These are phyloP conservation scores for Epichloe hybrida DNA, from an alignment of 2,329 filamentous ascomycete species.

Conservation along the genomic window DNA sequence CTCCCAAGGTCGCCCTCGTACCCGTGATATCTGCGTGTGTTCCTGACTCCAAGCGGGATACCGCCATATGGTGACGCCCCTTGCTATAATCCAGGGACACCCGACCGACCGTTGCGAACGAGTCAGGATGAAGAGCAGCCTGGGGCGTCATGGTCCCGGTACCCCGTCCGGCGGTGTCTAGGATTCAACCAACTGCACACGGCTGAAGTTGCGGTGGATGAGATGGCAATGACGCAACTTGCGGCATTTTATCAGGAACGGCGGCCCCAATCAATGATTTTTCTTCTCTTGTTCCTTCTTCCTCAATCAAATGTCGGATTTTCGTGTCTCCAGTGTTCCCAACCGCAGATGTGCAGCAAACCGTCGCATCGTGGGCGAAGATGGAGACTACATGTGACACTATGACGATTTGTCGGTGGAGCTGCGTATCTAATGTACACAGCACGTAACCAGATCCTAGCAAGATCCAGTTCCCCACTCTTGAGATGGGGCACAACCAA, in stretches of 20 bases:
- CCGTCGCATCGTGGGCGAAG: conserved; percentile 1
- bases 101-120: background rate
- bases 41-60: background rate
- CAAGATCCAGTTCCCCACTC: conserved; percentile 8
- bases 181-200: conserved; percentile 5
- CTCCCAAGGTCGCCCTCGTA: background rate
- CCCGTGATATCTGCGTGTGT: background rate
- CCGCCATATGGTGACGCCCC: conserved; percentile 1
- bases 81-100: background rate
- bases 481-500: background rate
- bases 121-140: background rate
- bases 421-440: background rate
- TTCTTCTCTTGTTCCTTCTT: conserved; percentile 7
- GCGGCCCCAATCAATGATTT: conserved; percentile 9
- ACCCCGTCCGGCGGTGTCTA: conserved; percentile 3
- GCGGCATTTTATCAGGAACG: conserved; percentile 18
- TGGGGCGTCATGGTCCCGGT: background rate
- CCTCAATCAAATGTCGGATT: conserved; percentile 1
- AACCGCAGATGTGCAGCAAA: background rate
- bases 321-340: conserved; percentile 13
- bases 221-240: conserved; percentile 15
- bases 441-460: conserved; percentile 2
- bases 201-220: conserved; percentile 13
- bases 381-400: conserved; percentile 2
- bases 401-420: conserved; percentile 8